Conservation (phyloP, 768 basidiomycete genomes). For the Aureoboletus auriporus region DNA sequence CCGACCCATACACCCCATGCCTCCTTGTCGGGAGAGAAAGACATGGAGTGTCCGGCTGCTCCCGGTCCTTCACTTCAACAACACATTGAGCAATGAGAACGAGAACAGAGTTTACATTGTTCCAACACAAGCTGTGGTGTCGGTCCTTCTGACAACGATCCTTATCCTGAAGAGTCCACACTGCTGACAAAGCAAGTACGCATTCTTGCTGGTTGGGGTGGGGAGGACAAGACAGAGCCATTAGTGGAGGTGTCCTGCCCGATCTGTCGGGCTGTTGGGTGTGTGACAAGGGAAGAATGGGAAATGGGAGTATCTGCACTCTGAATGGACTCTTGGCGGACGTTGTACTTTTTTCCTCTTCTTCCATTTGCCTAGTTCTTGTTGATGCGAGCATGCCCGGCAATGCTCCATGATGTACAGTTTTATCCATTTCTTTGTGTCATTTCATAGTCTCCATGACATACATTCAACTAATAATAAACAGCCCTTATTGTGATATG, state of each 20-base stretch:
- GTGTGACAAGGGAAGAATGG: slow-evolving; percentile 60
- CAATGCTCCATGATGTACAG: not conserved
- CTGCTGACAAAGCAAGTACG: slow-evolving; percentile 16
- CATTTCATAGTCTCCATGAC: slow-evolving; percentile 14
- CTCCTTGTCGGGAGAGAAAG: slow-evolving; percentile 28
- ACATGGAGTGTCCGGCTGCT: slow-evolving; percentile 54
- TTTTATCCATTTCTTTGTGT: not conserved
- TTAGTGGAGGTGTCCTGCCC: slow-evolving; percentile 71
- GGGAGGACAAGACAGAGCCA: slow-evolving; percentile 36
- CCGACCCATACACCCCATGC: slow-evolving; percentile 20
- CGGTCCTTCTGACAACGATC: slow-evolving; percentile 73
- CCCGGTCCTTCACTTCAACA: slow-evolving; percentile 72
- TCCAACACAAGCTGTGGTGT: slow-evolving; percentile 69
- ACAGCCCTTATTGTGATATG: slow-evolving; percentile 4
- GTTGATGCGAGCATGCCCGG: not conserved
- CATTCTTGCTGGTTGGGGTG: slow-evolving; percentile 53
- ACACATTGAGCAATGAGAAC: slow-evolving; percentile 67
- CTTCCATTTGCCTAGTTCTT: not conserved
- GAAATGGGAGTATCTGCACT: slow-evolving; percentile 38
- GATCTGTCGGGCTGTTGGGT: slow-evolving; percentile 63
- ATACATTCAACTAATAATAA: not conserved
- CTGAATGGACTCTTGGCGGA: slow-evolving; percentile 8
- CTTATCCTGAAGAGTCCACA: slow-evolving; percentile 34
- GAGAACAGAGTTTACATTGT: slow-evolving; percentile 69
- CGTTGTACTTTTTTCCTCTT: not conserved